Base-by-base conservation (phyloP, 495 filamentous ascomycete genomes). In the Penicillium odoratum region DNA sequence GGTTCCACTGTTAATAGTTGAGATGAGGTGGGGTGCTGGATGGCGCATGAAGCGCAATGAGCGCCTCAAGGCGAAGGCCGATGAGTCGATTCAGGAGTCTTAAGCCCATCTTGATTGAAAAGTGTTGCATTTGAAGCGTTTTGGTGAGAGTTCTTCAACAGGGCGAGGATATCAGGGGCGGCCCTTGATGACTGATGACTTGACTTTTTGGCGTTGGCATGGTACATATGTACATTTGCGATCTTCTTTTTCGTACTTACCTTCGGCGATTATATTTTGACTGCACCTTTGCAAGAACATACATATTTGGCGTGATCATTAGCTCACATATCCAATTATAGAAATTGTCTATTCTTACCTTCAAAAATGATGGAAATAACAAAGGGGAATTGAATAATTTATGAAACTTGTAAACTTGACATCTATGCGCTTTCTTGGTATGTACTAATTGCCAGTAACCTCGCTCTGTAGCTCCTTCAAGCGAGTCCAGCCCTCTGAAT, bases 401-500 rank as follows among this genome's bases (percentile, higher is more conserved):
- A 40, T 40, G 4, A 40, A n/a, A 13, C 7, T 40, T 4, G 38
- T 40, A 36, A 36, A 36, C 10, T 10, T 36, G 33, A 10, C 33
- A 46, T 46, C 16, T 16, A 21, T 10, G 7, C 26, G 46, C 28
- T 48, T 48, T 47, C 42, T 28, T 43, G 29, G 28, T 55, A 60
- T 59, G 30, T 56, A 46, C 55, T 66, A 40, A 30, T 81, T 73
- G 2, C 69, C 71, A 21, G 59, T 66, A 44, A 78, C 70, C 53
- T 79, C 76, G 43, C 47, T 51, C 60, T 77, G 75, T 64, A 79
- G 55, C 55, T 72, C 80, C 68, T 79, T 71, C 70, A 98, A 69
- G 49, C 68, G 79, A 50, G 80, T 77, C 87, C 86, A 97, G 56
- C 83, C 89, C 54, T 81, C 75, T 43, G 79, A 88, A 3, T 79